These are phyloP conservation scores for Lactarius psammicola DNA, from an alignment of 768 basidiomycete species.

Conservation along the genomic window DNA sequence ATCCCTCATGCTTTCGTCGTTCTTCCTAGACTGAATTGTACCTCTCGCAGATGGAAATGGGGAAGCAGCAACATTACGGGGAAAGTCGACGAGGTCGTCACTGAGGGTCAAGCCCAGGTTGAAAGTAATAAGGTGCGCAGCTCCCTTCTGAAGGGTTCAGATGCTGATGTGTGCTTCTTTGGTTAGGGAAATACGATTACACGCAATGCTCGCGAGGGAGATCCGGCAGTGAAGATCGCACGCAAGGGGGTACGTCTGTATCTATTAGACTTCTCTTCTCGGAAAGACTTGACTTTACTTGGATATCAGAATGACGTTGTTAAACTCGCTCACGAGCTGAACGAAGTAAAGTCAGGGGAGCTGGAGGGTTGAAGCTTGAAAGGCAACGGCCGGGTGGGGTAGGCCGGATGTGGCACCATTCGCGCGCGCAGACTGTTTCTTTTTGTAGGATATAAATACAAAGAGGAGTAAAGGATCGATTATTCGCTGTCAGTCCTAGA, in stretches of 20 bases:
- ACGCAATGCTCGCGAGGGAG: constrained; percentile 45
- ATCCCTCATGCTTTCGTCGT: not conserved
- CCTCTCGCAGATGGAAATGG: constrained; percentile 19
- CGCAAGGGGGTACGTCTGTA: constrained; percentile 42
- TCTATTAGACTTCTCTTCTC: not conserved
- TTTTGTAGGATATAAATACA: too few species aligned
- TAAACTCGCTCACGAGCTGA: constrained; percentile 51
- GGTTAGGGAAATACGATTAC: constrained; percentile 43
- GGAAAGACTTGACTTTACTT: not conserved
- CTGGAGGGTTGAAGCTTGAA: constrained; percentile 8
- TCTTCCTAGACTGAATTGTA: not conserved
- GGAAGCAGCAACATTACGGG: constrained; percentile 16
- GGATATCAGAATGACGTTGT: constrained; percentile 47
- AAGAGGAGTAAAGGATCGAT: too few species aligned
- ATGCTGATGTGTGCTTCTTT: not conserved
- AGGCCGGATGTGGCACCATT: too few species aligned
- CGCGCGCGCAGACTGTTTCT: too few species aligned
- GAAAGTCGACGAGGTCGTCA: constrained; percentile 34
- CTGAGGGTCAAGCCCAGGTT: constrained; percentile 44
- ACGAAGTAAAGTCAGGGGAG: constrained; percentile 40
- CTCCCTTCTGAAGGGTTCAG: not conserved
- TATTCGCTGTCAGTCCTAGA: too few species aligned
- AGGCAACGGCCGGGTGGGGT: too few species aligned
- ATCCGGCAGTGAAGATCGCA: constrained; percentile 50
- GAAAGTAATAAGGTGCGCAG: constrained; percentile 44